Percentiles rank a stretch among this genome's conserved stretches.
These are phyloP conservation scores for Aspergillaceae sp. DNA, from an alignment of 2,329 filamentous ascomycete genomes.

Conservation along the genomic window DNA sequence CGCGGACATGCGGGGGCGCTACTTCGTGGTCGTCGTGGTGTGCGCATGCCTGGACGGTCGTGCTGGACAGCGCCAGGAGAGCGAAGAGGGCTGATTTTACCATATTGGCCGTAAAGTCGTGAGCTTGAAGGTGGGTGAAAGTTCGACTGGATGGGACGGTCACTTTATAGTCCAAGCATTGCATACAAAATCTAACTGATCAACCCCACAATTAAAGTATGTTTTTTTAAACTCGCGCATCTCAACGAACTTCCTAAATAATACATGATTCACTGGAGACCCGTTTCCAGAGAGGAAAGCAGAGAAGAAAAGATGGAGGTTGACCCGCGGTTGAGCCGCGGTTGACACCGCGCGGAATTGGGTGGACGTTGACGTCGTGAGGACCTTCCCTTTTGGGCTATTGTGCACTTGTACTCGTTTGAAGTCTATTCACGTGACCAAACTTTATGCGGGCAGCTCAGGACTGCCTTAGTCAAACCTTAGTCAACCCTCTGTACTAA, in stretches of 20 bases:
- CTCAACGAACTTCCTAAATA: background rate
- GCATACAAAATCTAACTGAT: no score
- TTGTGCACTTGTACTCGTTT: background rate
- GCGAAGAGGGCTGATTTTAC: slow-evolving; percentile 4
- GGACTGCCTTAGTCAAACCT: no score
- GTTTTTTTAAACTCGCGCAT: background rate
- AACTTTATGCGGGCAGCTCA: no score
- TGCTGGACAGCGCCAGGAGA: slow-evolving; percentile 23
- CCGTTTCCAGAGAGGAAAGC: background rate
- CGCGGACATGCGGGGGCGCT: slow-evolving; percentile 30
- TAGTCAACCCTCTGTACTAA: no score
- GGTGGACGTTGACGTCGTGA: slow-evolving; percentile 17
- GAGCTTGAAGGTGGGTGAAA: no score
- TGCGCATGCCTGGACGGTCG: slow-evolving; percentile 25
- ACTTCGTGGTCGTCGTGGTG: slow-evolving; percentile 36
- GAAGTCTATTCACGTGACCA: background rate
- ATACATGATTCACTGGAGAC: background rate
- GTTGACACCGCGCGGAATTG: no score
- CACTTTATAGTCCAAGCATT: no score
- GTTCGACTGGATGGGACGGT: no score
- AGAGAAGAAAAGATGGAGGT: no score
- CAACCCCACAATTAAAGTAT: background rate
- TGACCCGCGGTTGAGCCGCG: no score
- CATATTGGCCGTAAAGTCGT: background rate
- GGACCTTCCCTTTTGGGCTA: slow-evolving; percentile 25